These are phyloP conservation scores for Eucalyptus globulus DNA, from an alignment of 345 rosid genomes.

Conservation along the genomic window DNA sequence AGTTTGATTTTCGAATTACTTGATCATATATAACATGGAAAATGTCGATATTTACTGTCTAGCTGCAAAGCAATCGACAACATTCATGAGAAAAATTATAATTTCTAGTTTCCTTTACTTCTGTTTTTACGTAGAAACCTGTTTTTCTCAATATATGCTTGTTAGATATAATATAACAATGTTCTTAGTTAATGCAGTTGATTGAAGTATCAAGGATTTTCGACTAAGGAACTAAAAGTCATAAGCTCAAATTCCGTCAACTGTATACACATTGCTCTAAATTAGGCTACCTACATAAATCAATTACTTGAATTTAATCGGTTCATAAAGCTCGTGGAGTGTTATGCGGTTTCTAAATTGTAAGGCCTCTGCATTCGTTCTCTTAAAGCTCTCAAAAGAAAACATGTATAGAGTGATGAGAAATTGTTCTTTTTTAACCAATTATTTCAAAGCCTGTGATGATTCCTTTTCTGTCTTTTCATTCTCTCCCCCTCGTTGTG, in stretches of 20 bases:
- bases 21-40: background rate
- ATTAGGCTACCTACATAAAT: background rate
- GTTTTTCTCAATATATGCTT: background rate
- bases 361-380: background rate
- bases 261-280: rapidly evolving
- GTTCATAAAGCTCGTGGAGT: background rate
- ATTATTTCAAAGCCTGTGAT: background rate
- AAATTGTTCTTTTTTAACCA: background rate
- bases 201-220: background rate
- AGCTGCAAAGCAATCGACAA: rapidly evolving
- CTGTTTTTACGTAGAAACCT: background rate
- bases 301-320: background rate
- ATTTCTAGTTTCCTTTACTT: background rate
- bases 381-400: background rate
- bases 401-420: background rate
- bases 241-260: background rate
- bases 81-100: background rate
- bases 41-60: background rate
- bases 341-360: background rate
- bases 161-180: background rate
- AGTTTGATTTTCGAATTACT: background rate
- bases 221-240: background rate
- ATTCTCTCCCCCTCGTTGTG: background rate
- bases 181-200: background rate
- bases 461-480: background rate